Conservation (phyloP, 2,329 filamentous ascomycete species). For the Curvularia lunata region DNA sequence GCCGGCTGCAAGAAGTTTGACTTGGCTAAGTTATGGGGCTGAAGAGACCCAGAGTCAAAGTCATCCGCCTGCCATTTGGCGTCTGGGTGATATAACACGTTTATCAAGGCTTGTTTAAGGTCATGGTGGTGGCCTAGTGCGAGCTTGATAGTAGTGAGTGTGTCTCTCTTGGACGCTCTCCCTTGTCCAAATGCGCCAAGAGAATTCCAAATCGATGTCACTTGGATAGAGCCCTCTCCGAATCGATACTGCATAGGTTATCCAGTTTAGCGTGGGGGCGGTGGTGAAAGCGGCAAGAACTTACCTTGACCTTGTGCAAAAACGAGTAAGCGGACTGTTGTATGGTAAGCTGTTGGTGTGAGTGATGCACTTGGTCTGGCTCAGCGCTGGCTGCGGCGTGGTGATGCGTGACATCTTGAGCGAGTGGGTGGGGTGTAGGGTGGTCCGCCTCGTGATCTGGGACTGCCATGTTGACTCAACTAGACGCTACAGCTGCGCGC, state of each 20-base stretch:
- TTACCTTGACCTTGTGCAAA: conserved; percentile 30
- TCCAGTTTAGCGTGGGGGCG: neutral
- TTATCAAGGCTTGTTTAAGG: conserved; percentile 31
- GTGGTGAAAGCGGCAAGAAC: neutral
- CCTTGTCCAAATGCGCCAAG: conserved; percentile 28
- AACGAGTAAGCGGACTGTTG: conserved; percentile 24
- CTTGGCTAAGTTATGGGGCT: conserved; percentile 1
- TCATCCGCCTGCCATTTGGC: conserved; percentile 30
- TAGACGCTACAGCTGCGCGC: too few relatives aligned
- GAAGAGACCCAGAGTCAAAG: conserved; percentile 31
- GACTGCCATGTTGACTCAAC: conserved; percentile 1
- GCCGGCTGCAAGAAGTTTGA: conserved; percentile 35
- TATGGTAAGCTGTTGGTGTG: conserved; percentile 1
- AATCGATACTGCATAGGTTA: conserved; percentile 27
- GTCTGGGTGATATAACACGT: conserved; percentile 33
- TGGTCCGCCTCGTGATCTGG: neutral
- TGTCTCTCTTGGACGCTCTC: conserved; percentile 30
- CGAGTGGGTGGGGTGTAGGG: neutral
- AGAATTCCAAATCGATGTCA: conserved; percentile 21
- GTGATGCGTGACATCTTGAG: neutral
- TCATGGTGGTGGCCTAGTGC: conserved; percentile 27
- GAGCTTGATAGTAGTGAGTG: conserved; percentile 24
- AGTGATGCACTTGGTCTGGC: neutral
- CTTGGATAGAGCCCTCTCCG: conserved; percentile 31
- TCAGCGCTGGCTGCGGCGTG: neutral